Percentiles rank a stretch among this genome's conserved stretches.
Evolutionary conservation across 768 basidiomycete species (phyloP).

Genomic region (Collybia sordida): DNA sequence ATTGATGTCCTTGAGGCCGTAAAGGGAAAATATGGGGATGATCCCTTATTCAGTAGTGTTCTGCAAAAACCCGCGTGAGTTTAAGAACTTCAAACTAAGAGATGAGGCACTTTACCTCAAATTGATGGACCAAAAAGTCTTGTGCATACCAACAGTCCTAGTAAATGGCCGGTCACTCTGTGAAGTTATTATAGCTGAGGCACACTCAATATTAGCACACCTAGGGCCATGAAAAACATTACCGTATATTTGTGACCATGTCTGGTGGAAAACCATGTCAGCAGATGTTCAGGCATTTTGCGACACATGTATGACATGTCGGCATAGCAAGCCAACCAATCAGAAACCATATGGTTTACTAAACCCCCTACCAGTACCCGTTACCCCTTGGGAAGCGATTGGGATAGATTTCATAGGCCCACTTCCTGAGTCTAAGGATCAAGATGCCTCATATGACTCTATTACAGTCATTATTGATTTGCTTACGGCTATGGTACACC

Average conservation of each 20-base stretch:
- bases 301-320: constrained; percentile 23
- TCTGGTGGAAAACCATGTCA: constrained; percentile 37
- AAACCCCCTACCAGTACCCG: constrained; percentile 12
- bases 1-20: constrained; percentile 5
- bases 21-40: constrained; percentile 8
- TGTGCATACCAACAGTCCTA: constrained; percentile 19
- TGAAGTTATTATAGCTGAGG: constrained; percentile 33
- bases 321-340: constrained; percentile 14
- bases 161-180: constrained; percentile 12
- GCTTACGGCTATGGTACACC: constrained; percentile 8
- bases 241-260: constrained; percentile 25
- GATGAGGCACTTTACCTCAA: constrained; percentile 15
- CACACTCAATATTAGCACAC: constrained; percentile 36
- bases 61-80: constrained; percentile 10
- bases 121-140: constrained; percentile 1
- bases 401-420: constrained; percentile 18
- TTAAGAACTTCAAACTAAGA: constrained; percentile 13
- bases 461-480: constrained; percentile 15
- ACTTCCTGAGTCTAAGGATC: constrained; percentile 13
- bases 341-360: constrained; percentile 24
- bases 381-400: constrained; percentile 10
- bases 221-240: constrained; percentile 32
- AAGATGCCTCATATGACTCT: neutral
- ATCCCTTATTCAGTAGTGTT: constrained; percentile 15
- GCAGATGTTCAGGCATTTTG: constrained; percentile 21